A percentile compares a stretch with the other conserved stretches of the same genome.
Conservation (phyloP, 2,329 filamentous ascomycete genomes). For the Exophiala mesophila region DNA sequence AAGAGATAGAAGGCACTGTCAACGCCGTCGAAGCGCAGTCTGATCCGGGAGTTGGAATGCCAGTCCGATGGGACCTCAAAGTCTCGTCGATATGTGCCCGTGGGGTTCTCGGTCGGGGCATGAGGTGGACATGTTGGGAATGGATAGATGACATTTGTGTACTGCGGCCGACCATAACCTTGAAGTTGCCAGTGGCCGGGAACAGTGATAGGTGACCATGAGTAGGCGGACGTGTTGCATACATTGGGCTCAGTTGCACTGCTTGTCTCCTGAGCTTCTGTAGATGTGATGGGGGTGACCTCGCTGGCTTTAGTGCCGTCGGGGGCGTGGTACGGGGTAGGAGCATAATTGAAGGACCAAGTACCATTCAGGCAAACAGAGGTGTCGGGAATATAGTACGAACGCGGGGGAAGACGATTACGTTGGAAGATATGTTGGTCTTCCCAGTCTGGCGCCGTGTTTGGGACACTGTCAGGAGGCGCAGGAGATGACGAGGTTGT, state of each 20-base stretch:
- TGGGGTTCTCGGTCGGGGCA: slow-evolving; percentile 60
- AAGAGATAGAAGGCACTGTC: slow-evolving; percentile 67
- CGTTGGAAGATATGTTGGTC: slow-evolving; percentile 51
- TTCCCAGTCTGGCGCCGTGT: slow-evolving; percentile 38
- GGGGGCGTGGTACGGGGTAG: slow-evolving; percentile 12
- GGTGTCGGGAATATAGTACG: slow-evolving; percentile 50
- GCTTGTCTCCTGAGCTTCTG: too few species aligned
- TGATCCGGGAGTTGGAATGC: slow-evolving; percentile 46
- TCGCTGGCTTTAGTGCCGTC: neutral
- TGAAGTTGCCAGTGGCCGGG: slow-evolving; percentile 68
- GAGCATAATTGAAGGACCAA: slow-evolving; percentile 47
- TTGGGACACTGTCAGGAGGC: neutral
- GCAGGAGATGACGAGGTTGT: neutral
- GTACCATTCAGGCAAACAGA: slow-evolving; percentile 46
- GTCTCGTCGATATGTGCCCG: slow-evolving; percentile 57
- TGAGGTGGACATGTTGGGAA: slow-evolving; percentile 62
- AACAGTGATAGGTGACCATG: slow-evolving; percentile 54
- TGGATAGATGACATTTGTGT: slow-evolving; percentile 64
- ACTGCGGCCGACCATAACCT: slow-evolving; percentile 62
- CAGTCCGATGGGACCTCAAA: slow-evolving; percentile 45
- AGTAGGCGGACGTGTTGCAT: slow-evolving; percentile 32
- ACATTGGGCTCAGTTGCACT: too few species aligned
- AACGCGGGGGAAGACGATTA: slow-evolving; percentile 50
- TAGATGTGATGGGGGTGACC: too few species aligned
- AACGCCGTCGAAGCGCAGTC: slow-evolving; percentile 66